Evolutionary conservation across 768 basidiomycete genomes (phyloP).

Genomic region (Pilatotrama ljubarskyi): DNA sequence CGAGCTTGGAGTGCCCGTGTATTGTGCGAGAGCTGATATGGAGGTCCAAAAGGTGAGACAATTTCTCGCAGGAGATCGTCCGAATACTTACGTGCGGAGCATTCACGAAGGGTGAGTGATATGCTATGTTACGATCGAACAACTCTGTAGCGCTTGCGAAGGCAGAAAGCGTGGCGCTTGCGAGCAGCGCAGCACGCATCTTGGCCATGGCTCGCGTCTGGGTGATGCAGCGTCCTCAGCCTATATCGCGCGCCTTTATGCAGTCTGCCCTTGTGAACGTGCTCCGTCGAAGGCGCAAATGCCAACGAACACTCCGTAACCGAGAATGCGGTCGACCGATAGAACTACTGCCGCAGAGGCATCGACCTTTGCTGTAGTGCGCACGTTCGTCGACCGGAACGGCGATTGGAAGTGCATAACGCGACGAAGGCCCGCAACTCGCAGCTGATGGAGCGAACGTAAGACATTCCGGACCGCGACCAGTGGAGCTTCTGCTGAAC

Average conservation of each 20-base stretch:
- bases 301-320: not conserved
- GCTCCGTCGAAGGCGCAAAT: not conserved
- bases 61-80: not conserved
- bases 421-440: not conserved
- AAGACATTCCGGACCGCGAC: not conserved
- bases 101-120: conserved; percentile 12
- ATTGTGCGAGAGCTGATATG: conserved; percentile 39
- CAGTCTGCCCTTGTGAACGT: not conserved
- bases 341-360: not conserved
- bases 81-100: conserved; percentile 7
- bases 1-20: conserved; percentile 38
- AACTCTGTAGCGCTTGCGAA: conserved; percentile 17
- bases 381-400: not conserved
- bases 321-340: not conserved
- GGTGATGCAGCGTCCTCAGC: not conserved
- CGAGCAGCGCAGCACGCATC: conserved; percentile 7
- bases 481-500: not conserved
- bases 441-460: not conserved
- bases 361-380: not conserved
- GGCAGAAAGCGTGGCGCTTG: conserved; percentile 7
- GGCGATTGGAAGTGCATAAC: not conserved
- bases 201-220: not conserved
- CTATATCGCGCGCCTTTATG: not conserved
- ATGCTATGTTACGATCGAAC: conserved; percentile 21
- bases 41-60: not conserved